These are phyloP conservation scores for Aureobasidium sp. DNA, from an alignment of 2,329 filamentous ascomycete species.

Conservation along the genomic window DNA sequence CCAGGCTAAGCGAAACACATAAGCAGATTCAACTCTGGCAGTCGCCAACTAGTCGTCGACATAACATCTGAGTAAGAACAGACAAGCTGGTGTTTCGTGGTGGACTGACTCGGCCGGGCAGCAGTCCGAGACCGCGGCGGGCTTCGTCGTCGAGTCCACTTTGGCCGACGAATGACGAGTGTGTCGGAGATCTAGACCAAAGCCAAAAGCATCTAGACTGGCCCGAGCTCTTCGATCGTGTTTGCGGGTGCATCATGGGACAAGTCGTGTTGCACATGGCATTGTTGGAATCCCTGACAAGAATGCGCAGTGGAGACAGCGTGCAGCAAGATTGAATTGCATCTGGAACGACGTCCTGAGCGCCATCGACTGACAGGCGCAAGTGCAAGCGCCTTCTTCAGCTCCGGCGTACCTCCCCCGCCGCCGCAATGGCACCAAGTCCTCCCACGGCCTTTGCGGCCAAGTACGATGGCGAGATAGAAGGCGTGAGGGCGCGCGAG, in stretches of 20 bases:
- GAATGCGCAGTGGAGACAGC: background rate
- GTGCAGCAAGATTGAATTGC: background rate
- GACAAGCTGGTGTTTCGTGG: background rate
- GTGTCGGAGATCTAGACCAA: background rate
- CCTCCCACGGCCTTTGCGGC: background rate
- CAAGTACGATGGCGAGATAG: background rate
- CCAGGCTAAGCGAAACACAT: background rate
- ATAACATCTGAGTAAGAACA: background rate
- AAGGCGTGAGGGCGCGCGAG: conserved; percentile 12
- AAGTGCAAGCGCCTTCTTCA: background rate
- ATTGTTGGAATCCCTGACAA: background rate
- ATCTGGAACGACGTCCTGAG: background rate
- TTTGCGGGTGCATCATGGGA: background rate
- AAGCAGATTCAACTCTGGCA: background rate
- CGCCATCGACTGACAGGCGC: background rate
- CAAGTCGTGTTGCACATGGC: background rate
- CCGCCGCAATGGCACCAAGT: background rate
- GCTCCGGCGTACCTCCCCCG: background rate
- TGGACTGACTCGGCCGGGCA: background rate
- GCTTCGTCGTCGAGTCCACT: background rate
- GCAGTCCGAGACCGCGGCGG: background rate
- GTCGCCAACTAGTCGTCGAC: background rate
- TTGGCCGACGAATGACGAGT: background rate
- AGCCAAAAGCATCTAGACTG: background rate
- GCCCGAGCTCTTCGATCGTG: background rate